Percentiles rank a stretch among this genome's conserved stretches.
These are phyloP conservation scores for Wallemia mellicola DNA, from an alignment of 1,284 basidiomycete species.

Conservation along the genomic window DNA sequence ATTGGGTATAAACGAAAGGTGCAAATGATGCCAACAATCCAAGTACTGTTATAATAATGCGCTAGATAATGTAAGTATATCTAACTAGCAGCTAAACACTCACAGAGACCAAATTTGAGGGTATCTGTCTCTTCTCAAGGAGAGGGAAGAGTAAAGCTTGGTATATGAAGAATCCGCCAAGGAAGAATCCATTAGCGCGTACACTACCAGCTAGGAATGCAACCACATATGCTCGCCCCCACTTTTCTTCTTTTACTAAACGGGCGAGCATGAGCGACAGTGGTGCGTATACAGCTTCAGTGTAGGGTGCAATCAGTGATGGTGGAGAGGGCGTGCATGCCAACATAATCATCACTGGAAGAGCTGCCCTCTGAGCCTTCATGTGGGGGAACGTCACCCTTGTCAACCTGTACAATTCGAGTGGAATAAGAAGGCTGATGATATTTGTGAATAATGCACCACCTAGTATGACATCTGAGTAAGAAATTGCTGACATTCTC, in stretches of 20 bases:
- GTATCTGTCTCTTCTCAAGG: background rate
- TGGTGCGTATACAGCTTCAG: background rate
- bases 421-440: background rate
- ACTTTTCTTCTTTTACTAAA: background rate
- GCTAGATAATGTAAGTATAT: no score
- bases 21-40: background rate
- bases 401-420: background rate
- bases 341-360: background rate
- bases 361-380: background rate
- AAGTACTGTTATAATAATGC: background rate
- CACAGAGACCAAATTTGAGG: background rate
- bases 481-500: background rate
- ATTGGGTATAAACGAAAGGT: background rate
- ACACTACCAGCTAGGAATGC: background rate
- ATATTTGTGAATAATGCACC: background rate
- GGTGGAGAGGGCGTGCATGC: background rate
- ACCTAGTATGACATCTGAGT: background rate
- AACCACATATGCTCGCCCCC: background rate
- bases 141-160: background rate
- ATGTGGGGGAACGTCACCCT: background rate
- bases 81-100: no score
- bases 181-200: background rate
- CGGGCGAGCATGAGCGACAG: background rate
- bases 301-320: background rate
- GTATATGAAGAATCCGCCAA: background rate